Conservation (phyloP, 345 rosid species). For the Hibiscus tridactylites region DNA sequence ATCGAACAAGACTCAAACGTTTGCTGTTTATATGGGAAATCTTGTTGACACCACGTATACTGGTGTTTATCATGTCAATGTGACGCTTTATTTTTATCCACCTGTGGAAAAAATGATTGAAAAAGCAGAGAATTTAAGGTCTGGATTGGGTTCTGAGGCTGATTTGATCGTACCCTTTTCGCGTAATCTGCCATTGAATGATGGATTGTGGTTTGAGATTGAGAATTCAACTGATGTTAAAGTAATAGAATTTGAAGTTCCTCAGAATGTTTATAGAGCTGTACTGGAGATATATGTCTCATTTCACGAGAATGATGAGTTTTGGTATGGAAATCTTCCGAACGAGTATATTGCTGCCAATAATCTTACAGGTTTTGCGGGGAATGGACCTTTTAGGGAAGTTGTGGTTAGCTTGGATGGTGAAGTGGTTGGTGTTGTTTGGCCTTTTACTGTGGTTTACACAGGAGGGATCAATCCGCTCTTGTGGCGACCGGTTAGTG, state of each 20-base stretch:
- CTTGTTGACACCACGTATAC: conserved; percentile 54
- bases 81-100: conserved; percentile 62
- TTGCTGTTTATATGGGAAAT: conserved; percentile 69
- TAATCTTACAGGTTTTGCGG: conserved; percentile 34
- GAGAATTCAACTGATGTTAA: conserved; percentile 33
- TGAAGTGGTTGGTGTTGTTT: conserved; percentile 54
- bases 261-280: conserved; percentile 77
- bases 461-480: conserved; percentile 85
- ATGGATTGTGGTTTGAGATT: conserved; percentile 85
- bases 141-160: conserved; percentile 39
- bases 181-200: conserved; percentile 48
- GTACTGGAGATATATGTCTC: conserved; percentile 85
- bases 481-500: conserved; percentile 78
- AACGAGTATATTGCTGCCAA: conserved; percentile 63
- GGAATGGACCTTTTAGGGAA: conserved; percentile 93
- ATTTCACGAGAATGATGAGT: conserved; percentile 89
- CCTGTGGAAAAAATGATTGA: conserved; percentile 10
- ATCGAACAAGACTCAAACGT: conserved; percentile 40
- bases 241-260: conserved; percentile 49
- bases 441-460: conserved; percentile 87
- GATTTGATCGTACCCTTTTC: conserved; percentile 79
- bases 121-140: conserved; percentile 6
- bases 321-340: conserved; percentile 67
- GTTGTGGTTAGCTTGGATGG: conserved; percentile 69
- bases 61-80: conserved; percentile 68